Evolutionary conservation across 73 alveolate species (phyloP).

Genomic region (Chromera velia): DNA sequence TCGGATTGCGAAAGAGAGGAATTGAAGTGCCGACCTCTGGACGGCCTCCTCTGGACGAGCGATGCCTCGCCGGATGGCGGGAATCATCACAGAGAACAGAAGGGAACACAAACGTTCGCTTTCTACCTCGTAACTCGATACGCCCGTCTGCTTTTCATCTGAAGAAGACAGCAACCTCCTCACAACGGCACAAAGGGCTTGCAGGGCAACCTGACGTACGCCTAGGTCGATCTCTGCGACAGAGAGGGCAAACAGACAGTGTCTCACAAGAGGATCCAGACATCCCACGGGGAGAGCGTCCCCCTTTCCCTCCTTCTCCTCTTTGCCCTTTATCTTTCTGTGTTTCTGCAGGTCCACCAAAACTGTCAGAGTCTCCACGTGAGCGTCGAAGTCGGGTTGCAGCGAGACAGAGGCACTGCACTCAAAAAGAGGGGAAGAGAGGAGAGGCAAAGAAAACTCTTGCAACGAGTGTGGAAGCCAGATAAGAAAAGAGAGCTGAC

Average conservation of each 20-base stretch:
- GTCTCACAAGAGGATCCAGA: neutral
- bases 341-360: neutral
- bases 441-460: no score
- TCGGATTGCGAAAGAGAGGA: neutral
- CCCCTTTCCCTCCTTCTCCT: neutral
- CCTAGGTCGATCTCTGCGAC: neutral
- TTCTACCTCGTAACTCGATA: neutral
- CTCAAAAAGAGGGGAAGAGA: no score
- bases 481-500: no score
- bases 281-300: neutral
- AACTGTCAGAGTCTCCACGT: neutral
- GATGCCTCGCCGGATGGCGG: neutral
- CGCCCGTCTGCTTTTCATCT: neutral
- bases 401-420: no score
- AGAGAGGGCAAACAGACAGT: neutral
- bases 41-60: neutral
- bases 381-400: neutral
- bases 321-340: neutral
- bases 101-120: neutral
- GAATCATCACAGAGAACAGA: neutral
- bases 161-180: neutral
- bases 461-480: no score
- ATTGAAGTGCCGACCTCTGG: neutral
- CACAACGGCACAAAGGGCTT: neutral
- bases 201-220: neutral